Conservation (phyloP, 352 stramenopile genomes). For the Globisporangium paroecandrum region DNA sequence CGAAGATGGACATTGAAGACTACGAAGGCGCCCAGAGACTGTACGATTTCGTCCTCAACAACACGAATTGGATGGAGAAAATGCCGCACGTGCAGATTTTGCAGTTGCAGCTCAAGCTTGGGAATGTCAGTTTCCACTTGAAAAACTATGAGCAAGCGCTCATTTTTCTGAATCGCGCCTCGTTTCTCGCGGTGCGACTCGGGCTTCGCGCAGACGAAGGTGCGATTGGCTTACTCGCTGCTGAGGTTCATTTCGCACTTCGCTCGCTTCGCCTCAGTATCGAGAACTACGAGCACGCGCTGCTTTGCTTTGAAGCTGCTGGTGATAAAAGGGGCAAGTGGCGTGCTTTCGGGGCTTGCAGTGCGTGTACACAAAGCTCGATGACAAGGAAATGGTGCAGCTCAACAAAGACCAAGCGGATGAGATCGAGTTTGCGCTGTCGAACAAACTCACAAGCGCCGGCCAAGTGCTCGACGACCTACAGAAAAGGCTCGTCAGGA, state of each 20-base stretch:
- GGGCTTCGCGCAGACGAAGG: constrained; percentile 34
- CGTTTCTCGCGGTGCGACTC: constrained; percentile 32
- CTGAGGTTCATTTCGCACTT: constrained; percentile 34
- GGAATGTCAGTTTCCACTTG: constrained; percentile 30
- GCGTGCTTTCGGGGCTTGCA: constrained; percentile 59
- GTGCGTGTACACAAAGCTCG: constrained; percentile 36
- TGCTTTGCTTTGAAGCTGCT: constrained; percentile 50
- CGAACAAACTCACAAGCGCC: constrained; percentile 42
- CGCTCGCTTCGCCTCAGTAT: constrained; percentile 46
- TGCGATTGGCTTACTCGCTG: constrained; percentile 27
- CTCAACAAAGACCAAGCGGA: constrained; percentile 50
- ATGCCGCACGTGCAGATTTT: constrained; percentile 31
- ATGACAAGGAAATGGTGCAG: constrained; percentile 48
- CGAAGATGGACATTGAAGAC: constrained; percentile 54
- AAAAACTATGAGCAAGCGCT: constrained; percentile 52
- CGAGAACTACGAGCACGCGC: constrained; percentile 48
- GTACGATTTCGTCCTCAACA: constrained; percentile 40
- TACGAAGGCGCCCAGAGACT: constrained; percentile 37
- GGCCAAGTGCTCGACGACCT: constrained; percentile 39
- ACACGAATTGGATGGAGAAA: constrained; percentile 35
- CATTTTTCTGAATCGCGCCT: constrained; percentile 41
- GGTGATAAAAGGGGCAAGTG: constrained; percentile 44
- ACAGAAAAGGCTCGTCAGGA: constrained; percentile 54
- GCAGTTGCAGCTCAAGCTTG: constrained; percentile 39
- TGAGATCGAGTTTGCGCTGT: constrained; percentile 61